These are phyloP conservation scores for Achaetomiella virescens DNA, from an alignment of 495 filamentous ascomycete species.

Conservation along the genomic window DNA sequence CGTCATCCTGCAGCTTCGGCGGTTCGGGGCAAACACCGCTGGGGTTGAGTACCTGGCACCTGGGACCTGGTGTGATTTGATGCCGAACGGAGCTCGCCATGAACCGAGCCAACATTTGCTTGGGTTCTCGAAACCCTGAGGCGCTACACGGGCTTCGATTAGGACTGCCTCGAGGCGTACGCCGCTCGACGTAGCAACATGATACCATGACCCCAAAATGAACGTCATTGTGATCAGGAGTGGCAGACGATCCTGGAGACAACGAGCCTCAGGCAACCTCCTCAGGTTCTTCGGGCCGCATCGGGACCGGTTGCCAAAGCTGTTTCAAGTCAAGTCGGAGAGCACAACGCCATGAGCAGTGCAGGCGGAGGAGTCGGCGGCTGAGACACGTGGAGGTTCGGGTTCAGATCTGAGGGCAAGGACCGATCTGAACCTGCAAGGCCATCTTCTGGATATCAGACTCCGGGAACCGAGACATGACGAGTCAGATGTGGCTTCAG, in stretches of 20 bases:
- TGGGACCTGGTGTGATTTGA: neutral
- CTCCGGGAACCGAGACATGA: conserved; percentile 7
- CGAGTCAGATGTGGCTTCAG: conserved; percentile 1
- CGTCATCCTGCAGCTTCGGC: conserved; percentile 3
- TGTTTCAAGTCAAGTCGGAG: neutral
- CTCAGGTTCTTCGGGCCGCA: conserved; percentile 4
- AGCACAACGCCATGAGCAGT: neutral
- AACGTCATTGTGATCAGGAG: too few species aligned
- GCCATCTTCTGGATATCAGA: neutral
- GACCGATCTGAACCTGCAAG: conserved; percentile 7
- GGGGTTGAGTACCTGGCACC: neutral
- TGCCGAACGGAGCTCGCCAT: neutral
- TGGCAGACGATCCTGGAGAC: too few species aligned
- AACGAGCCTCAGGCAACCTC: too few species aligned
- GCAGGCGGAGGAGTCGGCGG: neutral
- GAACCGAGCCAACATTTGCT: neutral
- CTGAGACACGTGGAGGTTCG: conserved; percentile 1
- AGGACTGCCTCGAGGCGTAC: too few species aligned
- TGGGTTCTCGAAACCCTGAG: too few species aligned
- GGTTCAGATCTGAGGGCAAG: neutral
- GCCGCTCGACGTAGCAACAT: too few species aligned
- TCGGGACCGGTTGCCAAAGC: neutral
- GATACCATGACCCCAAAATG: too few species aligned
- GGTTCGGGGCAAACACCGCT: conserved; percentile 2
- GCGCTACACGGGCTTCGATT: too few species aligned